Base-by-base conservation (phyloP, 148 eudicot species). In the Talinum fruticosum region DNA sequence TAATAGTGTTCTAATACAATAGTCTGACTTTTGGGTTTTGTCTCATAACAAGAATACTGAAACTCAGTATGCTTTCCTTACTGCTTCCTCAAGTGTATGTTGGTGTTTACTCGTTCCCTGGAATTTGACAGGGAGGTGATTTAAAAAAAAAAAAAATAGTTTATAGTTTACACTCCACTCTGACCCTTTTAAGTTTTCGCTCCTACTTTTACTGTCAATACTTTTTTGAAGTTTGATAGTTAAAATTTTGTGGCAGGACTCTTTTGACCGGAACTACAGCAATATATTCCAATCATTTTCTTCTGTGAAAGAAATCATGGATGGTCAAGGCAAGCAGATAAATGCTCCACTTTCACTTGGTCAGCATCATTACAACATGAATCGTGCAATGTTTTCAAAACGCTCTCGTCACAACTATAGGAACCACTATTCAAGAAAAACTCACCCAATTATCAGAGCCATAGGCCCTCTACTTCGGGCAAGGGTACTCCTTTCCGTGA, bases 371-470 rank as follows among this genome's bases (percentile, higher is more conserved):
- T 86, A 80, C 74, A 86, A 84, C 80, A 69, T 80, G 67, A 81
- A 75, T 45, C 91, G 83, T 68, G 44, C 87, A 70, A 70, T 87
- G 80, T 82, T 84, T n/a, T 36, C 78, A 49, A 84, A 82, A 61
- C 88, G 87, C 73, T 85, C 92, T 12, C 92, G 88, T 66, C 88
- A 89, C 80, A 83, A 82, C 66, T 86, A 80, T 69, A 84, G 85
- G 29, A 88, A 84, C 51, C 90, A 89, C 26, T 89, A 88, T 64
- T 84, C 89, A 28, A 87, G 94, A 28, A 80, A 72, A 90, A 82
- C 73, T 78, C 86, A 62, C 69, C 69, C 61, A 82, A 80, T 69
- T 72, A 79, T 85, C 82, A 62, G 66, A 62, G 66, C 33, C 66
- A 80, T 66, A 84, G 81, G 79, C 82, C 92, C 53, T 92, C 97